Conservation (phyloP, 768 basidiomycete genomes). For the Tephrocybe rancida region DNA sequence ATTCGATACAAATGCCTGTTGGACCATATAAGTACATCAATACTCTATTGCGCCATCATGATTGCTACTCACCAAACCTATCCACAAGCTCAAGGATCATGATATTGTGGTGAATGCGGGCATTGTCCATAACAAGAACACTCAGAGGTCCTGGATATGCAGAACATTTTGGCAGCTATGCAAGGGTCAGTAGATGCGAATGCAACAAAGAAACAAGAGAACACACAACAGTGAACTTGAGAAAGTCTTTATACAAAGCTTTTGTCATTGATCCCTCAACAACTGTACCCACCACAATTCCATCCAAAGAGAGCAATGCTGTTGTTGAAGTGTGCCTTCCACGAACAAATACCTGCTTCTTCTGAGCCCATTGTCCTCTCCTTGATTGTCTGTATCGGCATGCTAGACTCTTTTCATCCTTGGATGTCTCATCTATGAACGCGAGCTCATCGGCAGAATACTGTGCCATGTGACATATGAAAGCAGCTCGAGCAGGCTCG, state of each 20-base stretch:
- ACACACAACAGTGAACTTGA: slow-evolving; percentile 27
- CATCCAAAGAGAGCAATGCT: slow-evolving; percentile 31
- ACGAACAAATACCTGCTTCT: slow-evolving; percentile 30
- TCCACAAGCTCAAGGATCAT: slow-evolving; percentile 28
- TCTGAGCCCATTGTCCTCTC: slow-evolving; percentile 23
- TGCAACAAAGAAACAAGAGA: background rate
- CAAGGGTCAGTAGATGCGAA: background rate
- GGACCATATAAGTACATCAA: no score
- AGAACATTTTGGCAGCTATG: slow-evolving; percentile 22
- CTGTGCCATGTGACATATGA: slow-evolving; percentile 24
- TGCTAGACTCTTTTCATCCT: slow-evolving; percentile 26
- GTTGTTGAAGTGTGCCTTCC: slow-evolving; percentile 26
- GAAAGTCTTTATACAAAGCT: slow-evolving; percentile 22
- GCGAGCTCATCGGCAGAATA: slow-evolving; percentile 34
- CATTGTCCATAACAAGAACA: slow-evolving; percentile 36
- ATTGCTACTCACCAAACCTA: background rate
- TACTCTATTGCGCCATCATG: no score
- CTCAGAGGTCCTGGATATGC: slow-evolving; percentile 29
- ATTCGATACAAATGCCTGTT: slow-evolving; percentile 28
- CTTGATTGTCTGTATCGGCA: slow-evolving; percentile 18
- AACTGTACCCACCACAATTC: slow-evolving; percentile 27
- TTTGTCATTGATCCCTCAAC: slow-evolving; percentile 31
- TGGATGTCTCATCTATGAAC: slow-evolving; percentile 36
- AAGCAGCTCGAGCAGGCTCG: slow-evolving; percentile 25
- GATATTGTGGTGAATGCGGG: slow-evolving; percentile 30